Base-by-base conservation (phyloP, 139 green algal genomes). In the Closterium sp. region DNA sequence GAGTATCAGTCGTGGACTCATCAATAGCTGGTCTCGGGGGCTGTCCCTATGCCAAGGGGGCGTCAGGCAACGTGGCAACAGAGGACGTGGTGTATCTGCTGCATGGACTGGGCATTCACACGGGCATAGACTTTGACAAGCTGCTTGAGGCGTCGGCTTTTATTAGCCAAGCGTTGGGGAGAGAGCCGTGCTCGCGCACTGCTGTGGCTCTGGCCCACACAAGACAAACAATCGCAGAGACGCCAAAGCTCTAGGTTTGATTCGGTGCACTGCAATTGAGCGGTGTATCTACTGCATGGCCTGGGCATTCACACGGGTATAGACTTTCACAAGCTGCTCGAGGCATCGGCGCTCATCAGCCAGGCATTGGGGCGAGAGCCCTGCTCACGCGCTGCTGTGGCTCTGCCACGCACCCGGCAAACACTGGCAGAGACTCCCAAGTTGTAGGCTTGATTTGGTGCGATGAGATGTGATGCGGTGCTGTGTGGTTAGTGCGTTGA, bases 11-110 rank as follows among this genome's bases (percentile, higher is more conserved):
- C 0, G 90, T 99, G 1, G 98, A 99, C 94, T 92, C 96, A 1
- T 97, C 96, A 1, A 95, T 98, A 19, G 97, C 96, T 2, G 98
- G 98, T 1, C 93, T 99, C 38, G 98, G 98, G 9, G 98, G 98
- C 6, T 99, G 98, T 94, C 98, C 98, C 0, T 99, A 98, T 89
- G 97, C 98, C 1, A 95, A 95, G 32, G 98, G 98, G 4, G 98
- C 98, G 21, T 97, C 95, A 21, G 98, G 98, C 31, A 99, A 99
- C 93, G 97, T 99, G 30, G 97, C 97, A 0, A 99, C 98, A 27
- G 98, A 99, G 94, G 98, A 99, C 85, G 96, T 99, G 21, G 95
- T 98, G 11, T 99, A 98, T 95, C 95, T 99, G 95, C 95, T 99
- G 9, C 88, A 97, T 31, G 97, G 98, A 27, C 91, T 99, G 27